Percentiles rank a stretch among this genome's conserved stretches.
phyloP scores from a whole-genome alignment of 2,329 filamentous ascomycete genomes.

The Stagonosporopsis chrysanthemi region DNA sequence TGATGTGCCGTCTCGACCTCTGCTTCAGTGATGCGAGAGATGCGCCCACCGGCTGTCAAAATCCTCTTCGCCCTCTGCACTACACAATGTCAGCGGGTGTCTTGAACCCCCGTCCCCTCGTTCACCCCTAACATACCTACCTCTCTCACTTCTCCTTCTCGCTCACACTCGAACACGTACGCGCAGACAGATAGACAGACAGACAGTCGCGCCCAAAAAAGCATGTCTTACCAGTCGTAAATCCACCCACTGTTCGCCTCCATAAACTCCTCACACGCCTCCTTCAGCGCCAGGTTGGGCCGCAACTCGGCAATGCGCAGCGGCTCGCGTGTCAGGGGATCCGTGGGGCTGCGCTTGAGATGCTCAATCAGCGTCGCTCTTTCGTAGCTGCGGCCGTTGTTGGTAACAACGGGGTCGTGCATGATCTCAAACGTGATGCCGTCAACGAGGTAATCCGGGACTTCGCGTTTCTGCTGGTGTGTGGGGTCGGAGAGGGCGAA shows the following conservation, averaged over 20 bases:
- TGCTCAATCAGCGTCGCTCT: slow-evolving; percentile 85
- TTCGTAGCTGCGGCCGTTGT: slow-evolving; percentile 90
- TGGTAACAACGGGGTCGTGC: slow-evolving; percentile 75
- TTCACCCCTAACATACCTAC: slow-evolving; percentile 21
- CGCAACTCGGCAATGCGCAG: slow-evolving; percentile 74
- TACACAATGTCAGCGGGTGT: slow-evolving; percentile 29
- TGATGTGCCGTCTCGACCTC: too few relatives aligned
- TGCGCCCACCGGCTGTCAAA: slow-evolving; percentile 40
- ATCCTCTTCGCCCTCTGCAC: slow-evolving; percentile 39
- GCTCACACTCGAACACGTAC: too few relatives aligned
- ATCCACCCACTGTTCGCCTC: slow-evolving; percentile 84
- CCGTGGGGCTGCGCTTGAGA: slow-evolving; percentile 74
- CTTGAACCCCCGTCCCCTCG: not conserved
- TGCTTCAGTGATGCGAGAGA: slow-evolving; percentile 25
- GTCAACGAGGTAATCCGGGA: slow-evolving; percentile 80
- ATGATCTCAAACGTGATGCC: slow-evolving; percentile 78
- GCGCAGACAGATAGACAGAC: too few relatives aligned
- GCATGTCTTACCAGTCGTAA: slow-evolving; percentile 75
- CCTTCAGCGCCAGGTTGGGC: slow-evolving; percentile 80
- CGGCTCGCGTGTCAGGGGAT: slow-evolving; percentile 84
- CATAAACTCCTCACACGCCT: slow-evolving; percentile 85
- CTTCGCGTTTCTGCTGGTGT: slow-evolving; percentile 57
- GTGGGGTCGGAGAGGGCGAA: slow-evolving; percentile 58
- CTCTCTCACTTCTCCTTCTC: slow-evolving; percentile 2
- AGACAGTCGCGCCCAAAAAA: slow-evolving; percentile 18